Conservation (phyloP, 192 early-diverging fungal species). For the Spinellus fusiger region DNA sequence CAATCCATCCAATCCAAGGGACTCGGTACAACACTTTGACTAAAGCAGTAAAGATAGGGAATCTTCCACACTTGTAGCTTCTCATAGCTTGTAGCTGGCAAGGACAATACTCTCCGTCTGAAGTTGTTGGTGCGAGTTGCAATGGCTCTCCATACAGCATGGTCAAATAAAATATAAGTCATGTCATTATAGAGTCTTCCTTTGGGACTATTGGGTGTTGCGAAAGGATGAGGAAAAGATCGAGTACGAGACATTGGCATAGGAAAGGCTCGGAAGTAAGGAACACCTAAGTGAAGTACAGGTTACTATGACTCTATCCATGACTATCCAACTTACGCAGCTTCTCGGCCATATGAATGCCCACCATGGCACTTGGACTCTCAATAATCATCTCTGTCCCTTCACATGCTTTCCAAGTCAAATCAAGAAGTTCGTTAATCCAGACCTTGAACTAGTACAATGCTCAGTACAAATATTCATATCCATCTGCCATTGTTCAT, state of each 20-base stretch:
- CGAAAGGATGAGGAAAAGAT: conserved; percentile 68
- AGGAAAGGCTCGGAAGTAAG: conserved; percentile 61
- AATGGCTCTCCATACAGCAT: conserved; percentile 61
- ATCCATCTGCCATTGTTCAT: neutral
- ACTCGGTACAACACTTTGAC: conserved; percentile 49
- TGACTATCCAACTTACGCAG: conserved; percentile 20
- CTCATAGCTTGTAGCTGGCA: conserved; percentile 44
- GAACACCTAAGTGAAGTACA: conserved; percentile 37
- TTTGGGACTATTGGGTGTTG: conserved; percentile 42
- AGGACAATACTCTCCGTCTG: conserved; percentile 37
- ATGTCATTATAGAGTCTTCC: conserved; percentile 55
- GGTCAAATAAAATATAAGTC: conserved; percentile 64
- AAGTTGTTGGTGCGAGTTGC: conserved; percentile 51
- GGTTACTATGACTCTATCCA: no score
- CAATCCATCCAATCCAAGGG: conserved; percentile 64
- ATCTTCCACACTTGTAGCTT: conserved; percentile 46
- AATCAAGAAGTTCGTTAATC: conserved; percentile 54
- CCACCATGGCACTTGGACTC: conserved; percentile 59
- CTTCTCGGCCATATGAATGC: conserved; percentile 64
- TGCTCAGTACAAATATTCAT: neutral
- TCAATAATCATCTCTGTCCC: conserved; percentile 65
- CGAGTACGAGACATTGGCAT: conserved; percentile 78
- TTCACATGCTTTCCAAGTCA: conserved; percentile 52
- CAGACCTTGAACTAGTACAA: conserved; percentile 49
- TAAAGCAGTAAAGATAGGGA: conserved; percentile 64